Evolutionary conservation across 768 basidiomycete species (phyloP), one percentile per base, ranked within the genome.

Genomic region (Lactarius sanguifluus): DNA sequence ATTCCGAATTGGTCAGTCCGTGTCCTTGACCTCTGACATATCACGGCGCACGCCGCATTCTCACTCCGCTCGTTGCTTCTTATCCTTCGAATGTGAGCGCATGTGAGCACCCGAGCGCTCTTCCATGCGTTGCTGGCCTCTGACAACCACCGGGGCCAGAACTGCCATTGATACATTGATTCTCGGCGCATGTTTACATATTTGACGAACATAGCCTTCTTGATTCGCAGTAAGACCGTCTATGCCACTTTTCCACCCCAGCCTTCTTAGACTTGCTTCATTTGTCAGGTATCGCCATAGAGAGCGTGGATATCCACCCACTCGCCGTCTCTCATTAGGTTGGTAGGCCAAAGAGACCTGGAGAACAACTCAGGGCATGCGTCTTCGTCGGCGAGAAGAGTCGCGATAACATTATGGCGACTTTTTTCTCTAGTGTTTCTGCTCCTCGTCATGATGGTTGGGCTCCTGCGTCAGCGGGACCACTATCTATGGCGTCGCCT

Each of bases 401-500:
- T 18, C 64, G 56, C 28, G 60, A 52, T 18, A 62, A 57, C 60
- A 57, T 41, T 16, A 23, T 57, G 32, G 56, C 47, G 2, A 55
- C 65, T 2, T 52, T 69, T 57, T 43, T 13, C 55, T 32, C 64
- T 52, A 34, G n/a, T 54, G 16, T 23, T 69, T 47, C 40, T 66
- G 10, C 60, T 66, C 40, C 10, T 54, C 36, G 10, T 66, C 9
- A 66, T 62, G 65, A 55, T 62, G 23, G 5, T 30, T 18, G 67
- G 67, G 30, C 67, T 69, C 12, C 2, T 66, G 40, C 55, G 65
- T n/a, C 40, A 69, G 55, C 67, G 67, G 45, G 67, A 62, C 15
- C 67, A 69, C 50, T 34, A 52, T 28, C 60, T 69, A 8, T 64
- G 67, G 28, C 67, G 67, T 20, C 43, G 66, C 47, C 60, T 69